phyloP scores from a whole-genome alignment of 805 yeast species.

The Schwanniomyces sp. region DNA sequence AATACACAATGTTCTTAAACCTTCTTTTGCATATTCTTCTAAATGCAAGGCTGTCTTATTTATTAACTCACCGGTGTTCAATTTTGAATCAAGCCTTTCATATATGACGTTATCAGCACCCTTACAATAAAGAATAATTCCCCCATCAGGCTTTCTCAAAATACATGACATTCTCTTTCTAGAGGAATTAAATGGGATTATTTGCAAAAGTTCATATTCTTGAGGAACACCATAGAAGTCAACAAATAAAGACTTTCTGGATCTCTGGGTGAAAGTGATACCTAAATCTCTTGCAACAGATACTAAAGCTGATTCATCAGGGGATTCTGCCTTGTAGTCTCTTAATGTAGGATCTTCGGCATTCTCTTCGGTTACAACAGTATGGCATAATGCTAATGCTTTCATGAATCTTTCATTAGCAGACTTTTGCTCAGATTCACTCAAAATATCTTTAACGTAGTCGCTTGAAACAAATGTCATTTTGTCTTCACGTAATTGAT shows the following conservation, averaged over 20 bases:
- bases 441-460: constrained; percentile 52
- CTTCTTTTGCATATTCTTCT: constrained; percentile 73
- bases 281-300: constrained; percentile 75
- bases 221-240: constrained; percentile 45
- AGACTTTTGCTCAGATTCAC: constrained; percentile 41
- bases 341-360: constrained; percentile 39
- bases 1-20: constrained; percentile 73
- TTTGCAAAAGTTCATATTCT: constrained; percentile 51
- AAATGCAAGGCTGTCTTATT: constrained; percentile 61
- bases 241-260: constrained; percentile 46
- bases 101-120: constrained; percentile 80
- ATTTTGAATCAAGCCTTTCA: constrained; percentile 32
- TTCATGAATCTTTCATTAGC: constrained; percentile 60
- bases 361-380: constrained; percentile 63
- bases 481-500: constrained; percentile 49
- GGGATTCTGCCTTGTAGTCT: constrained; percentile 74
- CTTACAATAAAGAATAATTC: constrained; percentile 53
- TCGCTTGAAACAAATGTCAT: constrained; percentile 65
- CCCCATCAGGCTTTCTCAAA: constrained; percentile 43
- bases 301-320: constrained; percentile 83
- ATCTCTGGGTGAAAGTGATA: constrained; percentile 55
- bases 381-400: constrained; percentile 71
- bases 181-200: constrained; percentile 65
- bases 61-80: constrained; percentile 44
- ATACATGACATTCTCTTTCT: constrained; percentile 81